phyloP scores from a whole-genome alignment of 2,329 filamentous ascomycete species.

The Hansfordia pulvinata region DNA sequence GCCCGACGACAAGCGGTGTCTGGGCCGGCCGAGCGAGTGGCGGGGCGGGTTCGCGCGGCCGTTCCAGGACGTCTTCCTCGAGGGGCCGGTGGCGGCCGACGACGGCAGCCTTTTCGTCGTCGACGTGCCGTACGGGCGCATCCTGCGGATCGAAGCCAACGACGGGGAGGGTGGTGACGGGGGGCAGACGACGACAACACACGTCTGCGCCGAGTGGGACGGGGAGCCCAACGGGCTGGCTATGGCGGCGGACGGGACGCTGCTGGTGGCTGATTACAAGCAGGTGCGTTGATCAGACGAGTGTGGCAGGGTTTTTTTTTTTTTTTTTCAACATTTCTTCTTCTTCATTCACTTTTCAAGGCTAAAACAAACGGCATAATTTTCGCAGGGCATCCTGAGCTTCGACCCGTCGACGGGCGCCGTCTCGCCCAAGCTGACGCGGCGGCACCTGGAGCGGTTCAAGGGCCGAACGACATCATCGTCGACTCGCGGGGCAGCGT shows the following conservation, averaged over 20 bases:
- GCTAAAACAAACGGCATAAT: too few relatives aligned
- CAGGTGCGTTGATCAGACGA: conserved; percentile 13
- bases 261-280: conserved; percentile 26
- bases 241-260: conserved; percentile 15
- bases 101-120: conserved; percentile 21
- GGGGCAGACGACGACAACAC: too few relatives aligned
- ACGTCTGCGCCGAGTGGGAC: conserved; percentile 19
- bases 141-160: conserved; percentile 19
- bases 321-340: too few relatives aligned
- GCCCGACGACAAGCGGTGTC: conserved; percentile 19
- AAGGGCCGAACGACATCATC: conserved; percentile 27
- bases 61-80: conserved; percentile 24
- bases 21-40: conserved; percentile 21
- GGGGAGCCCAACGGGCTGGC: conserved; percentile 26
- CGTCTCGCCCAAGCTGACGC: conserved; percentile 16
- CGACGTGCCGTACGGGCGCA: conserved; percentile 24
- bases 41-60: conserved; percentile 18
- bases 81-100: conserved; percentile 19
- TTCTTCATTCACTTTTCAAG: too few relatives aligned
- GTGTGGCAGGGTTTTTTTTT: too few relatives aligned
- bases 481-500: conserved; percentile 20
- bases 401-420: conserved; percentile 16
- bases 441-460: conserved; percentile 25
- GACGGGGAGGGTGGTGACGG: too few relatives aligned
- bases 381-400: conserved; percentile 19